These are phyloP conservation scores for Marasmius fiardii DNA, from an alignment of 1,284 basidiomycete species.

Conservation along the genomic window DNA sequence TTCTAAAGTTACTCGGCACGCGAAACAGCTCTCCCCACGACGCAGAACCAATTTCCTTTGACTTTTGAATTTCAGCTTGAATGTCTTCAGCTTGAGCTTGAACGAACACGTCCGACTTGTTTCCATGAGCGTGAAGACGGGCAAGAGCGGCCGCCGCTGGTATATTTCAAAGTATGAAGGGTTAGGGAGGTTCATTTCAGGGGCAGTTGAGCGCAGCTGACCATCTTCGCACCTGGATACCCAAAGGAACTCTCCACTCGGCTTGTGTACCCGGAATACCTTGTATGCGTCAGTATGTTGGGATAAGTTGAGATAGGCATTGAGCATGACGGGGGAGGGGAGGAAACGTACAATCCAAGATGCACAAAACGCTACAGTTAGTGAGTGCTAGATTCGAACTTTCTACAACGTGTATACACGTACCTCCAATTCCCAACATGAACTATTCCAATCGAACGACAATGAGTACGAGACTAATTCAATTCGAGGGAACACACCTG, in stretches of 20 bases:
- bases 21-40: slow-evolving; percentile 41
- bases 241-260: slow-evolving; percentile 55
- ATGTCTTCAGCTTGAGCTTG: slow-evolving; percentile 38
- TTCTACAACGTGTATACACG: not conserved
- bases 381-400: not conserved
- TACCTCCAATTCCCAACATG: slow-evolving; percentile 41
- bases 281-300: slow-evolving; percentile 35
- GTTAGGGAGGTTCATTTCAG: not conserved
- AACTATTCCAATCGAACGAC: slow-evolving; percentile 23
- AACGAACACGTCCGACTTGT: slow-evolving; percentile 44
- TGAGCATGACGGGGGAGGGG: not conserved
- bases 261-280: slow-evolving; percentile 31
- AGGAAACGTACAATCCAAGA: slow-evolving; percentile 36
- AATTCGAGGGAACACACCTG: slow-evolving; percentile 32
- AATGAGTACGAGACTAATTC: not conserved
- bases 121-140: slow-evolving; percentile 47
- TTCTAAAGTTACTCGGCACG: slow-evolving; percentile 43
- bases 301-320: slow-evolving; percentile 14
- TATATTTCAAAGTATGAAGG: not conserved
- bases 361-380: slow-evolving; percentile 34
- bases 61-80: slow-evolving; percentile 34
- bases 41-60: slow-evolving; percentile 32
- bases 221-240: slow-evolving; percentile 44
- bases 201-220: not conserved
- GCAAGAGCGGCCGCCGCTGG: slow-evolving; percentile 37